A percentile compares a stretch with the other conserved stretches of the same genome.
Evolutionary conservation across 495 filamentous ascomycete genomes (phyloP).

Genomic region (Podospora fimiseda): DNA sequence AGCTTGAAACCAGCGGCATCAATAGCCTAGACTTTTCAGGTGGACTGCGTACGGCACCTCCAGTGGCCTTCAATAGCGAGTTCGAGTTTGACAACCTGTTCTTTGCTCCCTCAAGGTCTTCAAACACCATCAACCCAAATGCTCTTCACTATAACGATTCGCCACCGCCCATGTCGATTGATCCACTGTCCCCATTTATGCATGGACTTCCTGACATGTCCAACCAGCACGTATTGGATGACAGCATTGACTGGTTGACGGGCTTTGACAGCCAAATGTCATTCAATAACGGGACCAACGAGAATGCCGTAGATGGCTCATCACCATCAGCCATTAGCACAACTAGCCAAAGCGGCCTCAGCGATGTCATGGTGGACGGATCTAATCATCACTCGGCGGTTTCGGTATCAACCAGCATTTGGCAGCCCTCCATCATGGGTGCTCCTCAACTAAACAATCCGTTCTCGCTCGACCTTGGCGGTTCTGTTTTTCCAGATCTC

Average conservation of each 20-base stretch:
- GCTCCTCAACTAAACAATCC: slow-evolving; percentile 52
- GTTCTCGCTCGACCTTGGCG: slow-evolving; percentile 55
- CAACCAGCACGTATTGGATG: slow-evolving; percentile 63
- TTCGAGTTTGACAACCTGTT: slow-evolving; percentile 71
- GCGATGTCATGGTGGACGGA: slow-evolving; percentile 86
- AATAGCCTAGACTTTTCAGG: slow-evolving; percentile 51
- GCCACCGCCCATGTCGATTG: slow-evolving; percentile 63
- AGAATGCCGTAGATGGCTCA: slow-evolving; percentile 81
- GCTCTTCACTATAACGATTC: slow-evolving; percentile 90
- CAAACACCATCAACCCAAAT: slow-evolving; percentile 96
- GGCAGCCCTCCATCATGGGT: slow-evolving; percentile 63
- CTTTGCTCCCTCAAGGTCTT: slow-evolving; percentile 53
- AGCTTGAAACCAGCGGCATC: slow-evolving; percentile 71
- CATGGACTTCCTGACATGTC: slow-evolving; percentile 56
- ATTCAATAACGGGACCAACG: slow-evolving; percentile 56
- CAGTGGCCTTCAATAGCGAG: slow-evolving; percentile 61
- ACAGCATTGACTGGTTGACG: slow-evolving; percentile 73
- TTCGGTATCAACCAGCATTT: slow-evolving; percentile 46
- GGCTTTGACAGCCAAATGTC: slow-evolving; percentile 73
- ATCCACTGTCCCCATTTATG: slow-evolving; percentile 68
- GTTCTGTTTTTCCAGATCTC: slow-evolving; percentile 53
- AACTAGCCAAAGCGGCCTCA: slow-evolving; percentile 83
- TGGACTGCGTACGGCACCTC: slow-evolving; percentile 73
- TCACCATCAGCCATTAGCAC: slow-evolving; percentile 94
- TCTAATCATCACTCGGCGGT: slow-evolving; percentile 53